Evolutionary conservation across 495 filamentous ascomycete genomes (phyloP), one percentile per base, ranked within the genome.

Genomic region (Annulohypoxylon maeteangense): DNA sequence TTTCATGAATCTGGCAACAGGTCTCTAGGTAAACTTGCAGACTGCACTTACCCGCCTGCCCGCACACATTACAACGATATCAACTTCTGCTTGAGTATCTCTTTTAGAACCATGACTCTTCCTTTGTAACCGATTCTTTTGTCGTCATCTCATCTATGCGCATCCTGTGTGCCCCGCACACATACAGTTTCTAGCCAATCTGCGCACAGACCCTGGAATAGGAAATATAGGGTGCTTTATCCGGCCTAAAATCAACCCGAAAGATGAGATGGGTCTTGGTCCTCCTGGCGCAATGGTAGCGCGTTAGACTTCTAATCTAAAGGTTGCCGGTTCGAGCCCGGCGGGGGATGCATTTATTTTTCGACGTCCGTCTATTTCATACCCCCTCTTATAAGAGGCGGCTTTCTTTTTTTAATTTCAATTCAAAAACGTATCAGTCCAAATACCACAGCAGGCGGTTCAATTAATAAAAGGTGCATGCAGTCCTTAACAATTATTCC

Each of bases 291-390:
- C 47, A 51, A 51, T 51, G 47, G 47, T 29, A 51, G 47, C 47
- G 47, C 47, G 47, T 51, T 29, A 51, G 47, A 51, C 47, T 51
- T 51, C 47, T 51, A 51, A 51, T 51, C 47, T 51, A 29, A 51
- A 51, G 47, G 47, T 51, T 51, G 47, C 47, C 47, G 47, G 47
- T 51, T 51, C 47, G 47, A 51, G 47, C 47, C 47, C 47, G 47
- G 47, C 47, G 23, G 12, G 47, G 47, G 47, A 29, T 51, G 47
- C 23, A n/a, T 12, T 25, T 51, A 12, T 7, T 25, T 51, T 51
- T 51, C 20, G 6, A 12, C 22, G 11, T 12, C 7, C 3, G 5
- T 38, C 12, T 38, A 7, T 38, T 12, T 38, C 12, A 3, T 38
- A 10, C 10, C 3, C 10, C 34, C 10, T 22, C 16, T 47, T 18